Conservation (phyloP, 352 stramenopile genomes). For the Pythium monospermum region DNA sequence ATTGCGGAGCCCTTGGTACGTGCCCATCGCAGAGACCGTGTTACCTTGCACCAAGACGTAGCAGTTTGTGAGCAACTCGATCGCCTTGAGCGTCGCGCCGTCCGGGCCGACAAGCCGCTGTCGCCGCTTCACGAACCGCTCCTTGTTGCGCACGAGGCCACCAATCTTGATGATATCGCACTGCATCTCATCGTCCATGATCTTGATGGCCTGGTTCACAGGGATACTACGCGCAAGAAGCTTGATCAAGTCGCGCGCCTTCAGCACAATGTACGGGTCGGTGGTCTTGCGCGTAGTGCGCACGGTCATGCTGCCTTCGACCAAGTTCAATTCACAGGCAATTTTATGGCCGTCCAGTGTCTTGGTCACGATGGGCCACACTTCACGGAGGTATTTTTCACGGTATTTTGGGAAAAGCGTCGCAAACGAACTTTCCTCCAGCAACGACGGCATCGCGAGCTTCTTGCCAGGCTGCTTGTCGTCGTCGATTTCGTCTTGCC, state of each 20-base stretch:
- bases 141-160: slow-evolving; percentile 98
- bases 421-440: slow-evolving; percentile 99
- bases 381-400: slow-evolving; percentile 98
- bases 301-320: slow-evolving; percentile 93
- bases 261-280: slow-evolving; percentile 98
- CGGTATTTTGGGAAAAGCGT: slow-evolving; percentile 99
- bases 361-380: slow-evolving; percentile 98
- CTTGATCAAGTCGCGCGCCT: slow-evolving; percentile 98
- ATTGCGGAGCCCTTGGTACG: slow-evolving; percentile 90
- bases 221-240: slow-evolving; percentile 96
- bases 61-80: slow-evolving; percentile 99
- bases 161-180: slow-evolving; percentile 99
- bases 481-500: slow-evolving; percentile 71
- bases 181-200: slow-evolving; percentile 97
- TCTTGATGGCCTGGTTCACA: slow-evolving; percentile 95
- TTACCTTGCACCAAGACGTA: slow-evolving; percentile 99
- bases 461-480: slow-evolving; percentile 74
- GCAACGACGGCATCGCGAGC: slow-evolving; percentile 73
- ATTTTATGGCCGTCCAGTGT: slow-evolving; percentile 94
- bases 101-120: slow-evolving; percentile 97
- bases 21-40: slow-evolving; percentile 91
- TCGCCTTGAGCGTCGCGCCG: slow-evolving; percentile 95
- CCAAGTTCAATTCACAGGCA: slow-evolving; percentile 97
- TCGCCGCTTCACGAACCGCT: slow-evolving; percentile 98
- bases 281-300: slow-evolving; percentile 95